Evolutionary conservation across 2,329 filamentous ascomycete genomes (phyloP).

Genomic region (Ophiostoma sp.): DNA sequence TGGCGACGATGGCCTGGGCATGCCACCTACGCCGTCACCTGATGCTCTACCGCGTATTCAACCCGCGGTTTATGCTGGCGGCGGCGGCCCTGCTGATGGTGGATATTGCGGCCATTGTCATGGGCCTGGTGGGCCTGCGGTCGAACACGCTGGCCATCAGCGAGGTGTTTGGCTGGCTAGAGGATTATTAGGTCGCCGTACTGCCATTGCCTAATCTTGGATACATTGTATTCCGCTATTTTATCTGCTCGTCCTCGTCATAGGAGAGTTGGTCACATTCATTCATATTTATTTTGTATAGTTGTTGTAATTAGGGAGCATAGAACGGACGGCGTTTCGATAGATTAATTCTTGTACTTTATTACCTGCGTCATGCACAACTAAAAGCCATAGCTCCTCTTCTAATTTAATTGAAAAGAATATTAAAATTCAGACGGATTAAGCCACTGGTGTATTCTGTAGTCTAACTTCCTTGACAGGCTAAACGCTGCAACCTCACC

Average conservation of each 20-base stretch:
- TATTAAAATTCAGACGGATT: not conserved
- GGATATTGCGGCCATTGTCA: constrained; percentile 65
- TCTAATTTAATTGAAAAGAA: not conserved
- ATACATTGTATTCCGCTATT: not conserved
- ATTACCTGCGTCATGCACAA: not conserved
- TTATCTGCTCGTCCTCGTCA: not conserved
- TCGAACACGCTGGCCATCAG: constrained; percentile 72
- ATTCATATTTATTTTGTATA: constrained; percentile 15
- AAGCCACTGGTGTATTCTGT: not conserved
- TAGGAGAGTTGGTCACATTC: not conserved
- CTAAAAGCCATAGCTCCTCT: not conserved
- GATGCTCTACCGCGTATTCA: constrained; percentile 95
- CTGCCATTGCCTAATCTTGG: not conserved
- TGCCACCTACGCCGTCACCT: constrained; percentile 82
- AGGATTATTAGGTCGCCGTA: constrained; percentile 24
- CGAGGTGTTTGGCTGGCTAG: constrained; percentile 77
- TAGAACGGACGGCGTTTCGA: constrained; percentile 15
- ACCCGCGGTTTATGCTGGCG: constrained; percentile 82
- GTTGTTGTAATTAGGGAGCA: not conserved
- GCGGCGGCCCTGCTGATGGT: constrained; percentile 66
- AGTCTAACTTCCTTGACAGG: not conserved
- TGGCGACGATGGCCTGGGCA: constrained; percentile 87
- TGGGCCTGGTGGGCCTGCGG: constrained; percentile 69
- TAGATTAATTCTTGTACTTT: not conserved
- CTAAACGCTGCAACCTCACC: not conserved